Percentiles rank a stretch among this genome's conserved stretches.
These are phyloP conservation scores for Pythium oligandrum DNA, from an alignment of 352 stramenopile species.

Conservation along the genomic window DNA sequence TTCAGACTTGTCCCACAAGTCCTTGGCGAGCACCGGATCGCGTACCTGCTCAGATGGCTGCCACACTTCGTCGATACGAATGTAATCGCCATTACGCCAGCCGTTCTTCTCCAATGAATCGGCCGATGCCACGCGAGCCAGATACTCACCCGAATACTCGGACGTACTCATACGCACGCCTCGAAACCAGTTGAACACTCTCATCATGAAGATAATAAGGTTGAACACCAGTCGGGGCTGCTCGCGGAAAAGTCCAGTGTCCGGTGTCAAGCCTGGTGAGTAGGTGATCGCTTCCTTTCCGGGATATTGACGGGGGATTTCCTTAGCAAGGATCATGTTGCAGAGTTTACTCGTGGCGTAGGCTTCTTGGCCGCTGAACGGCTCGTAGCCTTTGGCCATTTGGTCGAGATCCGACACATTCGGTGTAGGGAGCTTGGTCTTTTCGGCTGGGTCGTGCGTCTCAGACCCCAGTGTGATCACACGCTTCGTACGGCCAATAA, in stretches of 20 bases:
- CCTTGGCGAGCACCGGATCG: not conserved
- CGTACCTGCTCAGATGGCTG: not conserved
- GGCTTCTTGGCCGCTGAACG: not conserved
- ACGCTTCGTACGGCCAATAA: constrained; percentile 16
- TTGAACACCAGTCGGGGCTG: not conserved
- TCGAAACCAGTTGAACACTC: not conserved
- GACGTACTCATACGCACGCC: not conserved
- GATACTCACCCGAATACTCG: not conserved
- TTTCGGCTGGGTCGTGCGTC: not conserved
- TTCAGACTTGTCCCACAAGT: not conserved
- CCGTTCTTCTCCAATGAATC: not conserved
- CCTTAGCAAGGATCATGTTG: not conserved
- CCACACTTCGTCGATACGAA: not conserved
- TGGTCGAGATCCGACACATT: not conserved
- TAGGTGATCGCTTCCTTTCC: not conserved
- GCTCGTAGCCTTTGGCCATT: not conserved
- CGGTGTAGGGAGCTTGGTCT: not conserved
- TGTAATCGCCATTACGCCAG: not conserved
- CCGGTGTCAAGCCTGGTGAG: not conserved
- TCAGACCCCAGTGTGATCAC: not conserved
- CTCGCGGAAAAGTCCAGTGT: not conserved
- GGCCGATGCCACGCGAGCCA: not conserved
- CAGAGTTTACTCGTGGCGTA: not conserved
- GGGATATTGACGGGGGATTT: not conserved
- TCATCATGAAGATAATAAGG: not conserved